phyloP scores from a whole-genome alignment of 805 yeast genomes.

The Saturnispora quitensis region DNA sequence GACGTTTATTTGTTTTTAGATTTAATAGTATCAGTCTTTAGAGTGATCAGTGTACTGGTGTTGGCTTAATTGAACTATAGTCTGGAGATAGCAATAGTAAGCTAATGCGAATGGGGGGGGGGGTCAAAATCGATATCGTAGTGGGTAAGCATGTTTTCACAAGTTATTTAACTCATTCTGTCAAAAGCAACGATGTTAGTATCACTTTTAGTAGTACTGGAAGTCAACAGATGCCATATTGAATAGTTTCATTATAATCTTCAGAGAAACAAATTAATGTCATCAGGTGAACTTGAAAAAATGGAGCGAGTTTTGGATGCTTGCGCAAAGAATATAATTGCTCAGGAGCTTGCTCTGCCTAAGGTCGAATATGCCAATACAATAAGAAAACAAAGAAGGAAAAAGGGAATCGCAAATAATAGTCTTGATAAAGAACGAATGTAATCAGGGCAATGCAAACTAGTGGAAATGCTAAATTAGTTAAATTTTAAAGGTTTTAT shows the following conservation, averaged over 20 bases:
- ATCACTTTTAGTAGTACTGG: background rate
- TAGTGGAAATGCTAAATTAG: background rate
- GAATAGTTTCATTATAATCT: background rate
- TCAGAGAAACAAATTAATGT: background rate
- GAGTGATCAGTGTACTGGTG: background rate
- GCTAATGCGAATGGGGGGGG: background rate
- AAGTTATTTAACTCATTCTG: constrained; percentile 5
- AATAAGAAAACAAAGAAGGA: no score
- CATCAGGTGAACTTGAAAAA: background rate
- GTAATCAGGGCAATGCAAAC: no score
- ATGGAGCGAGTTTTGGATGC: background rate
- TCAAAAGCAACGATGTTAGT: background rate
- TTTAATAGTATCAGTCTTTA: background rate
- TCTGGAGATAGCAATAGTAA: background rate
- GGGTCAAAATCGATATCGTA: background rate
- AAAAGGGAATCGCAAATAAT: no score
- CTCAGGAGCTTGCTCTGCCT: background rate
- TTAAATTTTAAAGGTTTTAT: background rate
- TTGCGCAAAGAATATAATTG: background rate
- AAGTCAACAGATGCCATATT: background rate
- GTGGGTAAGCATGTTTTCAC: constrained; percentile 1
- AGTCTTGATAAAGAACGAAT: no score
- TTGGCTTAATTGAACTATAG: background rate
- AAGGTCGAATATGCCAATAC: no score
- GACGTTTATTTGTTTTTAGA: background rate